phyloP scores from a whole-genome alignment of 768 basidiomycete genomes.

The Boletus rex-veris region DNA sequence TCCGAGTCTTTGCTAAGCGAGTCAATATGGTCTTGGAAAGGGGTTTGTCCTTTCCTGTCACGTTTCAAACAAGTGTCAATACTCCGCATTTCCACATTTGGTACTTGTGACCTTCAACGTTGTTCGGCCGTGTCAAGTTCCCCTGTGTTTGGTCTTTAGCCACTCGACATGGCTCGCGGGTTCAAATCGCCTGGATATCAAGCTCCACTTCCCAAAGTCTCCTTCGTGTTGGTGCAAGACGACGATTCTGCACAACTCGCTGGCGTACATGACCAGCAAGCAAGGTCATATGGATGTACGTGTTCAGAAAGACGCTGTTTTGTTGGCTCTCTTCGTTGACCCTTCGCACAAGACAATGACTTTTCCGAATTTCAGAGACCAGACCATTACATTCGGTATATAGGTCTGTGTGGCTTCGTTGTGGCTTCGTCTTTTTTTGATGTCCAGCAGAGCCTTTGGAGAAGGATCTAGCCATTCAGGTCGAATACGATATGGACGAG shows the following conservation, averaged over 20 bases:
- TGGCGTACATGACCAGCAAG: constrained; percentile 61
- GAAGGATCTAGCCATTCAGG: constrained; percentile 84
- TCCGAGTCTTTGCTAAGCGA: no score
- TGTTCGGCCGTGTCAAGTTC: constrained; percentile 14
- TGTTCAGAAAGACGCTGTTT: constrained; percentile 11
- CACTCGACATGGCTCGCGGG: constrained; percentile 37
- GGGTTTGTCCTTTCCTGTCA: constrained; percentile 13
- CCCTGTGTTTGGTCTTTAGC: constrained; percentile 19
- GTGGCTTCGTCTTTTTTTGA: constrained; percentile 7
- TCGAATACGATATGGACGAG: constrained; percentile 99
- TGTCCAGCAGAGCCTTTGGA: constrained; percentile 75
- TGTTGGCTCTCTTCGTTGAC: constrained; percentile 1
- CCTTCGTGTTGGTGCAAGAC: constrained; percentile 63
- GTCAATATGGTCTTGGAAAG: not conserved
- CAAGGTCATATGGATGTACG: constrained; percentile 73
- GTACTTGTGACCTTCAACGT: constrained; percentile 4
- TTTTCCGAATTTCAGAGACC: constrained; percentile 71
- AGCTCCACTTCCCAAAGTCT: constrained; percentile 56
- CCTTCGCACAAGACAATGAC: constrained; percentile 51
- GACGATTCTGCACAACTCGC: constrained; percentile 56
- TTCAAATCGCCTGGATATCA: constrained; percentile 36
- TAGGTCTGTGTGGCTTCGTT: constrained; percentile 50
- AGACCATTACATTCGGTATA: constrained; percentile 87
- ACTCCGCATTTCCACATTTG: constrained; percentile 17
- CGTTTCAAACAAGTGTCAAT: constrained; percentile 13